Base-by-base conservation (phyloP, 257 asterid species). In the Nicotiana knightiana region DNA sequence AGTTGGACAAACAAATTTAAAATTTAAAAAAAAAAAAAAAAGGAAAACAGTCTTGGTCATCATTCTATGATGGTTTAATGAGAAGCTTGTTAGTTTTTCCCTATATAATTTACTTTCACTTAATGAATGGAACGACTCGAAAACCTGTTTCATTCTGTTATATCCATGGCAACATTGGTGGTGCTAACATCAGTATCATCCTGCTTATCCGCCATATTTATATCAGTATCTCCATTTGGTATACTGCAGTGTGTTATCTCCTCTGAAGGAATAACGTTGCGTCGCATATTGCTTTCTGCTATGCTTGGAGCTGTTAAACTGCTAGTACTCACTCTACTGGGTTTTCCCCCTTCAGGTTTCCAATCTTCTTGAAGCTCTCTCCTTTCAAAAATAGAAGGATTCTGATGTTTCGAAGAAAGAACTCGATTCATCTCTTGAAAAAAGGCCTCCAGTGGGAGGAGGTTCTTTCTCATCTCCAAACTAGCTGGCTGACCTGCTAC, bases 401-500 rank as follows among this genome's bases (percentile, higher is more conserved):
- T 77, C 67, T 76, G 88, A 66, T 85, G 87, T 55, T 33, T 87
- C 11, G 85, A 83, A 75, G 86, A 84, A 33, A 95, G 93, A 79
- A 93, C 82, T 48, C 71, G 86, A 83, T 79, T 86, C 68, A 95
- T 85, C 89, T 92, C 91, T 82, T 64, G 67, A 57, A 67, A 73
- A 66, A 88, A 63, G 77, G 80, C 88, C 87, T 92, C 91, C 75
- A 95, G 89, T 24, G 83, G 86, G n/a, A 65, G 84, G 43, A 92
- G 90, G 82, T 85, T 85, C 59, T 81, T 86, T 76, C 90, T 89
- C 88, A 89, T 18, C 79, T 83, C 87, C 62, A 65, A 81, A 84
- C 92, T 86, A 54, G 90, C 84, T 73, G 24, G 79, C 46, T 75
- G 80, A 51, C 63, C 30, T 75, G 80, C 80, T 75, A 51, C 80